Evolutionary conservation across 768 basidiomycete genomes (phyloP), one percentile per base, ranked within the genome.

Genomic region (Coprinopsis strossmayeri): DNA sequence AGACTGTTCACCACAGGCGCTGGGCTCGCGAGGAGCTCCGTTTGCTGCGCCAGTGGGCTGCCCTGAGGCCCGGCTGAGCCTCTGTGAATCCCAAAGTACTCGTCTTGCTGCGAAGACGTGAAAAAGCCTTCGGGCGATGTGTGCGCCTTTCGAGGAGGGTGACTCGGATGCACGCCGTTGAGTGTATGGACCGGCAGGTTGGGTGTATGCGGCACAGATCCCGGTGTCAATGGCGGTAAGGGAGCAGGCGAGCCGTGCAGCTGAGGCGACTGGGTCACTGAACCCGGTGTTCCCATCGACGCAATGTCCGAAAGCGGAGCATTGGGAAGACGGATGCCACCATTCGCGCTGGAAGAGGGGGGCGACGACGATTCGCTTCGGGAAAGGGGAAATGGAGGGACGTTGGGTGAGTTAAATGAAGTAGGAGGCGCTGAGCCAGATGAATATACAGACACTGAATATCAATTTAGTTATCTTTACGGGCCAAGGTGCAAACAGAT

Each of bases 281-380:
- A 21, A 43, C 35, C 30, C 49, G 52, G 11, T 48, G 49, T 44
- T 62, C 63, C 44, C n/a, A 66, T 59, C 3, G 81, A 77, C 1
- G 81, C 80, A 51, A 88, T 78, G 59, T 87, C 87, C 11, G 78
- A 75, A 30, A 87, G 70, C 1, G 84, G 83, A 5, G 84, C 77
- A 53, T 82, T 84, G 13, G 87, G 87, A 5, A 88, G 76, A 30
- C 86, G 79, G 59, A 89, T 89, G 17, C 78, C 79, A 25, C 73
- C 73, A 50, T 82, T 81, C 35, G 11, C 17, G 15, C 15, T 32
- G 9, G 30, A 32, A 32, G 30, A 7, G 23, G 69, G 69, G 0
- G 76, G 76, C 0, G 77, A 77, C 30, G 71, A 70, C 1, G 77
- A 73, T 34, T 71, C 51, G 41, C 55, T 75, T 54, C 80, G 72